Evolutionary conservation across 2,329 filamentous ascomycete species (phyloP), one percentile per base, ranked within the genome.

Genomic region (Xylaria sp.): DNA sequence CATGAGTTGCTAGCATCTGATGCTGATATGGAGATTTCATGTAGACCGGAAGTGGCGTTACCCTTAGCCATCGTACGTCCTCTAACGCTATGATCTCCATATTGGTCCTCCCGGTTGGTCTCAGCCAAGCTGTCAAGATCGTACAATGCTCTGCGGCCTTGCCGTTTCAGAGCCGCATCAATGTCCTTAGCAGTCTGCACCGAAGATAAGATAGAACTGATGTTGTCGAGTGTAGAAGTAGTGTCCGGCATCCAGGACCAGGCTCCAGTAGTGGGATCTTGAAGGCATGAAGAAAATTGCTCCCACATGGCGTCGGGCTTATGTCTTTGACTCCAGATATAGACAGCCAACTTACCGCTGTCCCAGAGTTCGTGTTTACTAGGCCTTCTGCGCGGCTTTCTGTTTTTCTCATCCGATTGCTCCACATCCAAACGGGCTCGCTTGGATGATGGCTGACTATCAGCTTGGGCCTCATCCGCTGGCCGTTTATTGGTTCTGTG

Each of bases 271-370:
- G 54, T 34, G 16, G 65, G 65, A 39, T 71, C 65, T 58, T 71
- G 69, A 52, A 71, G 60, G 47, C 37, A 62, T 11, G 64, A 53
- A 35, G 23, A 56, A 50, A 57, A 60, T 39, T 69, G 63, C 39
- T 66, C 59, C 68, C 66, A 68, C 51, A 61, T 68, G 16, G 61
- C 56, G 16, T 54, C 59, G 6, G 58, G 46, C 10, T 64, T 67
- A 42, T 68, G 65, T 34, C 64, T 67, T 52, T 69, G 64, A n/a
- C 63, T 66, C 68, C 68, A 70, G 10, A 70, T 66, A 49, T 70
- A 69, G 16, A 66, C 66, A 51, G 68, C 69, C 7, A 70, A 49
- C 30, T 66, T 67, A 4, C 66, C 65, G n/a, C 66, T 64, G 49
- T 68, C 66, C 67, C 67, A 70, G 52, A 65, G 63, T 39, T 69